phyloP scores from a whole-genome alignment of 2,329 filamentous ascomycete genomes.

The Colletotrichum tropicicola region DNA sequence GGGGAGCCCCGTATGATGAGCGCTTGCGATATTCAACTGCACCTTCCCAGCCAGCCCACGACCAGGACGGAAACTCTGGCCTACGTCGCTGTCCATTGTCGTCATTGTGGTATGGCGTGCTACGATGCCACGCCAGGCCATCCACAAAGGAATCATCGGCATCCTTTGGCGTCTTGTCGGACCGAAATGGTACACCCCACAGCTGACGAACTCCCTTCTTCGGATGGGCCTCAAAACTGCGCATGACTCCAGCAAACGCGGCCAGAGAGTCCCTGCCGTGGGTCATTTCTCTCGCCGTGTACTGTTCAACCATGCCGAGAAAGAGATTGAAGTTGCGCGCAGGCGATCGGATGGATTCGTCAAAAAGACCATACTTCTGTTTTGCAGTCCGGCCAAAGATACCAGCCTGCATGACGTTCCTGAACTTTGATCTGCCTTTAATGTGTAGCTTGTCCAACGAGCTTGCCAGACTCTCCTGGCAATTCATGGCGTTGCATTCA shows the following conservation, averaged over 20 bases:
- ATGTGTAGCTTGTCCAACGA: conserved; percentile 37
- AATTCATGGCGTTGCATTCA: conserved; percentile 48
- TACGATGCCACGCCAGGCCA: background rate
- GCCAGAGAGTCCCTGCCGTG: background rate
- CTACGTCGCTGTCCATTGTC: background rate
- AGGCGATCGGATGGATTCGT: accelerated
- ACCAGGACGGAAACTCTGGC: background rate
- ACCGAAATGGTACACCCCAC: background rate
- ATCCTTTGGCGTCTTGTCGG: background rate
- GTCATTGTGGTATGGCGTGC: background rate
- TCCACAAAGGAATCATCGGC: background rate
- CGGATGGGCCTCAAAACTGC: accelerated
- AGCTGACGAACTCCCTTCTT: background rate
- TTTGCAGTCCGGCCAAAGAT: background rate
- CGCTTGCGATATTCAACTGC: background rate
- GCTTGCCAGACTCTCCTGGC: conserved; percentile 43
- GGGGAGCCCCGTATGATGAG: no score
- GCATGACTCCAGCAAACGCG: background rate
- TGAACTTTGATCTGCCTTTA: background rate
- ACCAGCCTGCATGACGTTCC: background rate
- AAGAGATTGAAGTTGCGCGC: background rate
- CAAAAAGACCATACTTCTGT: background rate
- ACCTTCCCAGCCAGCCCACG: background rate
- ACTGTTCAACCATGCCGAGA: background rate
- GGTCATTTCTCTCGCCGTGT: background rate